Evolutionary conservation across 192 early-diverging fungal genomes (phyloP).

Genomic region (Backusella westeae): DNA sequence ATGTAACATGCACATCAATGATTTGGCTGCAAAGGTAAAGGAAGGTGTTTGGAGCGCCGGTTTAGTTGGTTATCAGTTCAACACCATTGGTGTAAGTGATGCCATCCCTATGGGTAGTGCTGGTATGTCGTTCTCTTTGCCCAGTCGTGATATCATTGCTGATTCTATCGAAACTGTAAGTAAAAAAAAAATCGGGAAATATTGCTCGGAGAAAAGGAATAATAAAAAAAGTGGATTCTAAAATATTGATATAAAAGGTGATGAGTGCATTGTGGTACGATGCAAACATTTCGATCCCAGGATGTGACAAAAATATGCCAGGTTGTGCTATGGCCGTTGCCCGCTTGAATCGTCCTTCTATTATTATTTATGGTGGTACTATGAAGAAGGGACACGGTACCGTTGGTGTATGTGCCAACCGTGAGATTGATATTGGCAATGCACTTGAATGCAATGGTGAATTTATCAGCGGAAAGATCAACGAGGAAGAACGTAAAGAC

Average conservation of each 20-base stretch:
- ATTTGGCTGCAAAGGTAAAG: constrained; percentile 85
- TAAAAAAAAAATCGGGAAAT: constrained; percentile 2
- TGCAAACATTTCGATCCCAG: constrained; percentile 92
- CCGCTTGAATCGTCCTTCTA: constrained; percentile 89
- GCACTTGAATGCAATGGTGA: constrained; percentile 95
- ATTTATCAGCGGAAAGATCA: constrained; percentile 87
- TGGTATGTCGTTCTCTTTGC: constrained; percentile 93
- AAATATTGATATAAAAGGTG: constrained; percentile 43
- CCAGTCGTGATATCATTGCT: constrained; percentile 96
- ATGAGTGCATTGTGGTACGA: constrained; percentile 99
- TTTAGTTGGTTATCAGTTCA: constrained; percentile 93
- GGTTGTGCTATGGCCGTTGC: constrained; percentile 95
- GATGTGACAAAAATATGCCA: constrained; percentile 93
- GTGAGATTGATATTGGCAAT: constrained; percentile 83
- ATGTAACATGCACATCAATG: constrained; percentile 98
- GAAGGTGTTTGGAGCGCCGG: constrained; percentile 86
- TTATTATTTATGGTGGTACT: constrained; percentile 98
- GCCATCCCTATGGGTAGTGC: constrained; percentile 96
- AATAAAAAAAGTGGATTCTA: background rate
- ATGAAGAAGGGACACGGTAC: constrained; percentile 72
- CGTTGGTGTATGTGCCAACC: constrained; percentile 52
- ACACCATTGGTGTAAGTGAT: constrained; percentile 97
- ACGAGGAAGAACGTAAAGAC: constrained; percentile 80
- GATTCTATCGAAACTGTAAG: constrained; percentile 96
- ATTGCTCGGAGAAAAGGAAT: background rate